Percentiles rank a stretch among this genome's conserved stretches.
Evolutionary conservation across 768 basidiomycete genomes (phyloP).

Genomic region (Pholiota molesta): DNA sequence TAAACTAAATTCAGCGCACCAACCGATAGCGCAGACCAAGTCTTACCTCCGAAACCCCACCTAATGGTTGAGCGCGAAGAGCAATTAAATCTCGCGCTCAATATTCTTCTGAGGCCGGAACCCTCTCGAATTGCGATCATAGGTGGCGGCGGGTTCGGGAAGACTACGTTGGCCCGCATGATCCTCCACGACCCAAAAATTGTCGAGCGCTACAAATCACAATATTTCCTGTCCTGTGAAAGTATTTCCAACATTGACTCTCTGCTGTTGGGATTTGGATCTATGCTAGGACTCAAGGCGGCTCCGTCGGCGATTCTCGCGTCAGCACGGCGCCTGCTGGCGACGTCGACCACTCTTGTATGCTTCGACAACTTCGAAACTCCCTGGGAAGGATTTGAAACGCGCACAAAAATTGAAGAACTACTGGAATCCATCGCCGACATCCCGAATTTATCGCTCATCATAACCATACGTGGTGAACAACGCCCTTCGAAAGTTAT

Average conservation of each 20-base stretch:
- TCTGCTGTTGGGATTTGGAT: background rate
- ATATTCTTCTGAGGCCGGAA: background rate
- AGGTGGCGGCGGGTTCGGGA: constrained; percentile 36
- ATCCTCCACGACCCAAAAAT: constrained; percentile 27
- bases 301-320: background rate
- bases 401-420: background rate
- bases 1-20: background rate
- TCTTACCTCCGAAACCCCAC: constrained; percentile 1
- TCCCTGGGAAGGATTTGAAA: background rate
- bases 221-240: constrained; percentile 34
- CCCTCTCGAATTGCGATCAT: constrained; percentile 27
- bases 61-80: background rate
- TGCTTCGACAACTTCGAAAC: background rate
- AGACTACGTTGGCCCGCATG: constrained; percentile 32
- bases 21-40: background rate
- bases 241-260: background rate
- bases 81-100: background rate
- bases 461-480: background rate
- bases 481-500: background rate
- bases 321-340: background rate
- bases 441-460: background rate
- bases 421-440: background rate
- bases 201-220: constrained; percentile 16
- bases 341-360: background rate
- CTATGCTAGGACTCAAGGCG: background rate